Base-by-base conservation (phyloP, 2,329 filamentous ascomycete genomes). In the Thelonectria discophora region DNA sequence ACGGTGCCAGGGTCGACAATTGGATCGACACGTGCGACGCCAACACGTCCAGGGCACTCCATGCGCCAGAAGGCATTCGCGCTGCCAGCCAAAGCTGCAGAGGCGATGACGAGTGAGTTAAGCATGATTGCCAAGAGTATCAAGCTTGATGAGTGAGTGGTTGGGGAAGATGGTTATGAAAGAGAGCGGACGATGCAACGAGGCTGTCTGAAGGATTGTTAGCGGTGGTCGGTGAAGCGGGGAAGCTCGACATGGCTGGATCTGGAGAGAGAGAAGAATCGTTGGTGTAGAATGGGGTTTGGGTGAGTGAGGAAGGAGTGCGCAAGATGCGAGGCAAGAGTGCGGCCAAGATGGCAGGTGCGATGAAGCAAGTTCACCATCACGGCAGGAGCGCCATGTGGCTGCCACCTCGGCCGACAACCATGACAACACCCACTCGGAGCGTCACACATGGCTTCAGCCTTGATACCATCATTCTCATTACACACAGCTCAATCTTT, bases 51-150 rank as follows among this genome's bases (percentile, higher is more conserved):
- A 68, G 86, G 90, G 77, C 93, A 97, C 71, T 92, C 90, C 85
- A 97, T 91, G 74, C 93, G 92, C 92, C 92, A 97, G 78, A 97
- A 97, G 62, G 90, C 93, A 69, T 84, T 74, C 48, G 81, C 83
- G 59, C 78, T 68, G 42, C 74, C 73, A 39, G 78, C 65, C 30
- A 79, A 71, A 67, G 73, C 73, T 45, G 71, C 73, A 17, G 75
- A 71, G 48, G 77, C 65, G 64, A 73, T 68, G 62, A 73, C 46
- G 37, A 75, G 54, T 39, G 71, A 71, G 64, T 74, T 77, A 67
- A 77, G 69, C 77, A 79, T 79, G 48, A 32, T 65, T 64, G 39
- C 53, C 54, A 60, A 53, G 39, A 58, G 63, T 73, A 68, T 72
- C 70, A 63, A 71, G 71, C 61, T 53, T 63, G 60, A 58, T 52